phyloP scores from a whole-genome alignment of 1,284 basidiomycete species.

The Moesziomyces globuligerus region DNA sequence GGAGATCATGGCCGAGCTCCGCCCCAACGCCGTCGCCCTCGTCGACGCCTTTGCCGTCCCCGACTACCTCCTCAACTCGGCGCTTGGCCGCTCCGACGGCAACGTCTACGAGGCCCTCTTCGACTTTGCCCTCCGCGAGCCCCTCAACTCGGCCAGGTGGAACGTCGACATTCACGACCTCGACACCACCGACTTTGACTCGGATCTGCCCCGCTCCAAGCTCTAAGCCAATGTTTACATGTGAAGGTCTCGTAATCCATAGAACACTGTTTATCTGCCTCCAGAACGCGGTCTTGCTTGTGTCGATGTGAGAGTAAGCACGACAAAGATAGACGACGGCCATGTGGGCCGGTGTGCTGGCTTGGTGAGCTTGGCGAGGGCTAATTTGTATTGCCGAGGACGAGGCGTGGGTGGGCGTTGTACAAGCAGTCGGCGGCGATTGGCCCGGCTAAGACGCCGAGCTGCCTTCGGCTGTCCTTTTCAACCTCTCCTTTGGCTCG shows the following conservation, averaged over 20 bases:
- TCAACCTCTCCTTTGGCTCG: too few relatives aligned
- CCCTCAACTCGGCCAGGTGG: slow-evolving; percentile 61
- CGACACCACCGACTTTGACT: slow-evolving; percentile 54
- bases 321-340: too few relatives aligned
- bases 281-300: too few relatives aligned
- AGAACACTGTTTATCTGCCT: not conserved
- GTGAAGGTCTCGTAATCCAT: too few relatives aligned
- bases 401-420: too few relatives aligned
- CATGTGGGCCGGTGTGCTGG: too few relatives aligned
- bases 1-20: slow-evolving; percentile 64
- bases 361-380: not conserved
- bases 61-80: slow-evolving; percentile 68
- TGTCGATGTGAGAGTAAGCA: too few relatives aligned
- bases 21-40: slow-evolving; percentile 65
- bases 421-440: too few relatives aligned
- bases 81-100: slow-evolving; percentile 67
- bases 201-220: slow-evolving; percentile 48
- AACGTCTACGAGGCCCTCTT: slow-evolving; percentile 65
- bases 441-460: not conserved
- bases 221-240: slow-evolving; percentile 12
- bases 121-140: slow-evolving; percentile 60
- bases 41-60: slow-evolving; percentile 66
- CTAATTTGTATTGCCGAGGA: not conserved
- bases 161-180: slow-evolving; percentile 65
- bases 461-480: too few relatives aligned